These are phyloP conservation scores for Haemoproteus tartakovskyi DNA, from an alignment of 169 alveolate species.

Conservation along the genomic window DNA sequence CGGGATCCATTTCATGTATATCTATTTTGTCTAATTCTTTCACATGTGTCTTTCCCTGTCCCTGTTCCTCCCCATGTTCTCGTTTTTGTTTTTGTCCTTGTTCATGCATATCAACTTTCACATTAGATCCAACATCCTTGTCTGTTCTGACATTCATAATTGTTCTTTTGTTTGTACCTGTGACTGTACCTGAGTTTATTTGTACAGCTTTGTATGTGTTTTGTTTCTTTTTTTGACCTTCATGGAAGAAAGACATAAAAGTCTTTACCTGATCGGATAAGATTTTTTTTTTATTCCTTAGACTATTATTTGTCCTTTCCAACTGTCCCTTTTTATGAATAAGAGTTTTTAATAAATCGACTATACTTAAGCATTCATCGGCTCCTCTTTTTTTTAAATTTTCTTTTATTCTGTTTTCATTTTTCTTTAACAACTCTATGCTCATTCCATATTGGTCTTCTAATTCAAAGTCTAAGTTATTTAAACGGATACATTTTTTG, in stretches of 20 bases:
- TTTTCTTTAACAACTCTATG: constrained; percentile 17
- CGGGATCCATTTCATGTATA: neutral
- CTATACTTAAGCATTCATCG: constrained; percentile 8
- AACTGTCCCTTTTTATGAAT: constrained; percentile 32
- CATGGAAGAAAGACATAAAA: constrained; percentile 1
- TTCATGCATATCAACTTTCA: too few species aligned
- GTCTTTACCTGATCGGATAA: constrained; percentile 38
- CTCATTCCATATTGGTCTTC: constrained; percentile 44
- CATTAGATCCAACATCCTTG: too few species aligned
- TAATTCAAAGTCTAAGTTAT: too few species aligned
- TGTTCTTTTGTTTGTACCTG: too few species aligned
- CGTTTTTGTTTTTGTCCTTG: neutral
- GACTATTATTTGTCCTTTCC: constrained; percentile 26
- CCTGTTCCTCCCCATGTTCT: neutral
- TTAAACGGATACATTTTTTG: too few species aligned
- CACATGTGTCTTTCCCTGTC: neutral
- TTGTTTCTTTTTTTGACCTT: neutral
- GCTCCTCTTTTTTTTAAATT: constrained; percentile 55
- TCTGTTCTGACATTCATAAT: too few species aligned
- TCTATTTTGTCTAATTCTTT: neutral
- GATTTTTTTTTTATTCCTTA: constrained; percentile 50
- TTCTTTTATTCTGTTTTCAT: constrained; percentile 28
- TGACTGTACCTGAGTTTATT: too few species aligned
- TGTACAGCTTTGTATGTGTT: neutral
- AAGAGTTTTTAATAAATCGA: constrained; percentile 8